Evolutionary conservation across 805 yeast species (phyloP).

Genomic region (Millerago galiae): DNA sequence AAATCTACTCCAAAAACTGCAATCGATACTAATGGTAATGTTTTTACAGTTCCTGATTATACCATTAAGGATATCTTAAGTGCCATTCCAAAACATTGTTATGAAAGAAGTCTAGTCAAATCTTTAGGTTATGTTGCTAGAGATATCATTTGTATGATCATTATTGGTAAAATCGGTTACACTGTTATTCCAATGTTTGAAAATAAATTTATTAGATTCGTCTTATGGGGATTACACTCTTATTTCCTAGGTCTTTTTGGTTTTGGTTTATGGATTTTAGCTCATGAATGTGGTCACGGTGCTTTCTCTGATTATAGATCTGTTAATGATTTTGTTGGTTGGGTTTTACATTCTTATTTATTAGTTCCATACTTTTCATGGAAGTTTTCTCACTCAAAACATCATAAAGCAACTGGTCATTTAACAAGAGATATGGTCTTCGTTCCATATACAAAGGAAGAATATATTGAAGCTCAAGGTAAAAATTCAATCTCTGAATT

Average conservation of each 20-base stretch:
- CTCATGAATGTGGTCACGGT: conserved; percentile 61
- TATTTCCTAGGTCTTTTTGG: conserved; percentile 42
- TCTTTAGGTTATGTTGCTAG: conserved; percentile 48
- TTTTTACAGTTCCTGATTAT: conserved; percentile 55
- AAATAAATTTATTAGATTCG: conserved; percentile 29
- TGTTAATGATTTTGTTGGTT: conserved; percentile 52
- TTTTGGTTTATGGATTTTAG: conserved; percentile 56
- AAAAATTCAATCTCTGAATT: conserved; percentile 36
- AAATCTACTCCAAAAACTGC: conserved; percentile 28
- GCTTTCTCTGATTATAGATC: conserved; percentile 50
- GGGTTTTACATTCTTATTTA: conserved; percentile 52
- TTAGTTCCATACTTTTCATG: conserved; percentile 58
- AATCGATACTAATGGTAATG: conserved; percentile 45
- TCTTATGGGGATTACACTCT: conserved; percentile 35
- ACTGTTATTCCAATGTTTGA: conserved; percentile 37
- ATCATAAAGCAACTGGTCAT: conserved; percentile 61
- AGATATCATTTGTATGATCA: conserved; percentile 40
- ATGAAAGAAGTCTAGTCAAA: conserved; percentile 42
- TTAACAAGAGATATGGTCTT: conserved; percentile 55
- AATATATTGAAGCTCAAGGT: conserved; percentile 29
- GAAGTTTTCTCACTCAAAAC: conserved; percentile 55
- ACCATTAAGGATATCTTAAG: conserved; percentile 50
- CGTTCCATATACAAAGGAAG: conserved; percentile 47
- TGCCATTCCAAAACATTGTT: conserved; percentile 57
- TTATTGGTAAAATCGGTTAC: conserved; percentile 38